These are phyloP conservation scores for Ophiostoma populinum DNA, from an alignment of 2,329 filamentous ascomycete genomes.

Conservation along the genomic window DNA sequence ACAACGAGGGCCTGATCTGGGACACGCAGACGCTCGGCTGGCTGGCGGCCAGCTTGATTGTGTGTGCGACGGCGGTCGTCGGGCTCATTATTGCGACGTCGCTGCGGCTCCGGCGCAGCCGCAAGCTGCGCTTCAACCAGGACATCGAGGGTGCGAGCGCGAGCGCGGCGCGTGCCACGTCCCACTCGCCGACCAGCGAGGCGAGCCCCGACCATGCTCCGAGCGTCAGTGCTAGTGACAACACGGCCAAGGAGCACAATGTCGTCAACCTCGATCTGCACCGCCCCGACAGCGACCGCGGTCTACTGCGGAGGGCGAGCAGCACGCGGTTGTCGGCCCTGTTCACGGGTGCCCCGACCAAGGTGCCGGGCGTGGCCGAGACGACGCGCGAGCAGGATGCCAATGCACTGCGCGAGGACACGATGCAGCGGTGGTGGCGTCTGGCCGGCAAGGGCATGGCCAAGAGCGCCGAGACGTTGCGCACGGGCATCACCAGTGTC, in stretches of 20 bases:
- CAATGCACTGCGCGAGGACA: too few species aligned
- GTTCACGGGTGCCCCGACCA: too few species aligned
- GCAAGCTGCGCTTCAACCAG: background rate
- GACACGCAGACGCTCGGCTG: slow-evolving; percentile 5
- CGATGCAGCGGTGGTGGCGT: too few species aligned
- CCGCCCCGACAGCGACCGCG: too few species aligned
- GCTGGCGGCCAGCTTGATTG: slow-evolving; percentile 6
- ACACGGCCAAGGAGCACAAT: too few species aligned
- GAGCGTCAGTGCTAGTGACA: too few species aligned
- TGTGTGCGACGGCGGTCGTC: background rate
- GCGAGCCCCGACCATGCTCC: background rate
- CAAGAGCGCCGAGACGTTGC: too few species aligned
- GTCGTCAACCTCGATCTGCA: too few species aligned
- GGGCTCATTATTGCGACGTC: slow-evolving; percentile 2
- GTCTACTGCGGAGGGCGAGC: too few species aligned
- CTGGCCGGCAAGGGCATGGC: background rate
- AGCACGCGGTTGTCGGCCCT: too few species aligned
- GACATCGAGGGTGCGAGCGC: background rate
- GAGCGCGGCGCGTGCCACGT: background rate
- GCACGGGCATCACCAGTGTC: too few species aligned
- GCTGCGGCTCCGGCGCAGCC: background rate
- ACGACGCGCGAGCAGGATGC: too few species aligned
- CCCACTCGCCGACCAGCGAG: background rate
- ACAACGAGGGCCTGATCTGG: slow-evolving; percentile 2
- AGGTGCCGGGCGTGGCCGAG: background rate